Evolutionary conservation across 768 basidiomycete genomes (phyloP).

Genomic region (Mycena latifolia): DNA sequence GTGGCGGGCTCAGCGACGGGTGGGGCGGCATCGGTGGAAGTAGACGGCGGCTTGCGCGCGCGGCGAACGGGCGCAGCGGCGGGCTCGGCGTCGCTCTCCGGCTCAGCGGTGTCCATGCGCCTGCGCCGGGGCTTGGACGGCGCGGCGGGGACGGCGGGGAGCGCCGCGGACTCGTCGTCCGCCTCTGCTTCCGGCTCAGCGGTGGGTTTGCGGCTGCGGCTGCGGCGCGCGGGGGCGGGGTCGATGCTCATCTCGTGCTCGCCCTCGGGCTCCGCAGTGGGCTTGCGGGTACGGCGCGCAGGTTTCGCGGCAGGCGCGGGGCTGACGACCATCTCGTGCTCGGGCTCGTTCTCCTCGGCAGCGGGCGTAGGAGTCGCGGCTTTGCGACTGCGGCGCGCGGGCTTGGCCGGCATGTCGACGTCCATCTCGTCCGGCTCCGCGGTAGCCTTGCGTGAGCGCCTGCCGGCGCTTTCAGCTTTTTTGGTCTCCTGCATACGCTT

Average conservation of each 20-base stretch:
- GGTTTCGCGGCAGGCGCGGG: conserved; percentile 6
- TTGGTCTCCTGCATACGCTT: background rate
- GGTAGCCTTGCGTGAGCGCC: conserved; percentile 5
- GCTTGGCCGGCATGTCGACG: conserved; percentile 18
- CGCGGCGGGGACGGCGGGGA: conserved; percentile 27
- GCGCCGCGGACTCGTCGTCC: conserved; percentile 30
- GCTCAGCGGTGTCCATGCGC: conserved; percentile 26
- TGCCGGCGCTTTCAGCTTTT: background rate
- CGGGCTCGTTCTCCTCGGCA: background rate
- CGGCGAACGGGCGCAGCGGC: conserved; percentile 10
- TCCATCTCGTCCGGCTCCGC: conserved; percentile 23
- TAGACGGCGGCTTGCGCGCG: conserved; percentile 29
- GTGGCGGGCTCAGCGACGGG: conserved; percentile 23
- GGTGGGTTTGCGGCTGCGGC: conserved; percentile 42
- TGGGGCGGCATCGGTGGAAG: background rate
- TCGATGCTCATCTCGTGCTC: conserved; percentile 2
- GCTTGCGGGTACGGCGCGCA: conserved; percentile 13
- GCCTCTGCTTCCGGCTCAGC: conserved; percentile 23
- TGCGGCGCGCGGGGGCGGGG: conserved; percentile 24
- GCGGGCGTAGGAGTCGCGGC: background rate
- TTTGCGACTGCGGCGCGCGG: background rate
- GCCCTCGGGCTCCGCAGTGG: conserved; percentile 5
- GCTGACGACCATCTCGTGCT: conserved; percentile 6
- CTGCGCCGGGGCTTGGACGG: conserved; percentile 31
- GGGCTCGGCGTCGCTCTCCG: conserved; percentile 28